These are phyloP conservation scores for Fusarium sp. DNA, from an alignment of 2,329 filamentous ascomycete species.

Conservation along the genomic window DNA sequence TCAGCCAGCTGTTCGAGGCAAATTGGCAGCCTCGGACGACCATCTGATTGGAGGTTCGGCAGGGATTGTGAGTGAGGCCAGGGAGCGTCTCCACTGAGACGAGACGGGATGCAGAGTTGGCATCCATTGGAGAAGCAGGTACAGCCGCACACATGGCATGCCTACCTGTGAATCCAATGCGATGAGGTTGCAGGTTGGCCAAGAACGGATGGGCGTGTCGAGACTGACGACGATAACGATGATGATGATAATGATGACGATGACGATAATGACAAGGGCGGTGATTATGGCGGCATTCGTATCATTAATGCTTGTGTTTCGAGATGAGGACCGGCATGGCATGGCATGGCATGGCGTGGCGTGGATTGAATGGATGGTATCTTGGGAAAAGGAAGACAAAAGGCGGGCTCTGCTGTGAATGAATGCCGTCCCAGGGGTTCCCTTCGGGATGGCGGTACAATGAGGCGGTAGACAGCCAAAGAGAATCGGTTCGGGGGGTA, in stretches of 20 bases:
- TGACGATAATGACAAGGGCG: slow-evolving; percentile 25
- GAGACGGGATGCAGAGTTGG: not conserved
- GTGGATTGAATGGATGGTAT: not conserved
- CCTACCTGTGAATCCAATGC: not conserved
- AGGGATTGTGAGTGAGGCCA: not conserved
- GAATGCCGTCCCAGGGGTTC: not conserved
- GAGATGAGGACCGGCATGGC: not conserved
- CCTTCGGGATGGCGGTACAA: not conserved
- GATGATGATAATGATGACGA: slow-evolving; percentile 23
- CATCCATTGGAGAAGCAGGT: not conserved
- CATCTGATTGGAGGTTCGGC: slow-evolving; percentile 30
- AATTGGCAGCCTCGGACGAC: slow-evolving; percentile 60
- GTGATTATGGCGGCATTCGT: slow-evolving; percentile 9
- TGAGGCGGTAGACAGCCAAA: slow-evolving; percentile 21
- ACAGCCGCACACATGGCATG: not conserved
- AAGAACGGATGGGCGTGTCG: not conserved
- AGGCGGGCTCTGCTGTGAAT: not conserved
- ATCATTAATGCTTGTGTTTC: slow-evolving; percentile 9
- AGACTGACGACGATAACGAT: slow-evolving; percentile 14
- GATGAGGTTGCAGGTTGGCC: slow-evolving; percentile 19
- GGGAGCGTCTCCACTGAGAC: not conserved
- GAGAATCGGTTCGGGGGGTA: slow-evolving; percentile 18
- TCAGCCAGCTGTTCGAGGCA: slow-evolving; percentile 69
- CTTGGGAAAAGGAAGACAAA: not conserved
- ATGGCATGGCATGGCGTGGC: not conserved